Conservation (phyloP, 2,329 filamentous ascomycete genomes). For the Alternaria sp. region DNA sequence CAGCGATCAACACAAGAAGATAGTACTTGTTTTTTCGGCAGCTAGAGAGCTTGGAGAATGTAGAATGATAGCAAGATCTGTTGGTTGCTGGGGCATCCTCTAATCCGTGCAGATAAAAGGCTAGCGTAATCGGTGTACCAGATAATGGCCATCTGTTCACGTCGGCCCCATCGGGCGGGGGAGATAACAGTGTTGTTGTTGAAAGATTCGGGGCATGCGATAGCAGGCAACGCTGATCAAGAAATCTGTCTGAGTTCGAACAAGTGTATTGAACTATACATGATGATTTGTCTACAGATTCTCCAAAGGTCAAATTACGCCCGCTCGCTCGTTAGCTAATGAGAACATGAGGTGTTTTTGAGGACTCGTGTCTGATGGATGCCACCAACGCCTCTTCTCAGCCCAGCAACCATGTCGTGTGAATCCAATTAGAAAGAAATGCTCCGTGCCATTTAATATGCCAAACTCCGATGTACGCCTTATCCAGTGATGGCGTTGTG, state of each 20-base stretch:
- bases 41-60: background rate
- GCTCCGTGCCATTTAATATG: background rate
- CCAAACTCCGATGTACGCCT: background rate
- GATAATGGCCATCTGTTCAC: background rate
- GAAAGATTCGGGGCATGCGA: background rate
- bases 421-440: background rate
- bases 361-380: background rate
- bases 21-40: background rate
- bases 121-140: background rate
- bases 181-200: background rate
- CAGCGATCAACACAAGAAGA: background rate
- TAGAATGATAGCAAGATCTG: background rate
- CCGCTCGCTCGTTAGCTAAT: background rate
- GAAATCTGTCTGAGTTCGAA: background rate
- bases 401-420: background rate
- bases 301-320: background rate
- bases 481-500: background rate
- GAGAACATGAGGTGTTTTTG: background rate
- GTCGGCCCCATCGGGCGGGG: background rate
- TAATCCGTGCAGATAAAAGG: background rate
- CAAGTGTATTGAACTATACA: background rate
- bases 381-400: conserved; percentile 1
- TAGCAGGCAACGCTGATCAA: background rate
- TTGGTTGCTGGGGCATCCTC: background rate
- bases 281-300: background rate